Evolutionary conservation across 2,329 filamentous ascomycete genomes (phyloP), one percentile per base, ranked within the genome.

Genomic region (Thelonectria blattea): DNA sequence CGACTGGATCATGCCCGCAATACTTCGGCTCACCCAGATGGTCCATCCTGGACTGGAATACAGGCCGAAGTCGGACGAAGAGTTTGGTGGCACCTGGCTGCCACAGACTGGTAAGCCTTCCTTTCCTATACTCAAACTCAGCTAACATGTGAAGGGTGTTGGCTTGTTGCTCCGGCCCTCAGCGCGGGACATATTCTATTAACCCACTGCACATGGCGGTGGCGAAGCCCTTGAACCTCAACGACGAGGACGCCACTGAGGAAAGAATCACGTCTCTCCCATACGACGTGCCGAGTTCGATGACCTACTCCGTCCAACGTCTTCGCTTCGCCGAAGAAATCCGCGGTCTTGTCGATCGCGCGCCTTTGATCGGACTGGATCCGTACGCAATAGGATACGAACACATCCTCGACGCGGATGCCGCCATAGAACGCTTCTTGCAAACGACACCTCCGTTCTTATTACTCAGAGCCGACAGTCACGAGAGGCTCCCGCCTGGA

Each of bases 81-180:
- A 41, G 62, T 80, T 5, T 81, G 79, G 79, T 81, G 79, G 79
- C 76, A 79, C 60, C 68, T 81, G 8, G 72, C 73, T 10, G 69
- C 74, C 1, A 75, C 74, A 2, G 78, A 81, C 61, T 79, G 76
- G 78, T 77, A 61, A 62, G 70, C 42, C 8, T 2, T 20, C 9
- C 20, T 14, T 17, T 12, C 6, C 46, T 8, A 8, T n/a, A 11
- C 14, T 8, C 9, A 14, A 9, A 18, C 34, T 9, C 9, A 3
- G 5, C 43, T 30, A 48, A 49, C 32, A 8, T 20, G 50, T 65
- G n/a, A 68, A 79, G 76, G 70, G 72, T 79, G 64, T 58, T 79
- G 5, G 71, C 74, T 27, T 70, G 75, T 9, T 76, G 76, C 65
- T 72, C 69, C 4, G 74, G 72, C 12, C 73, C 73, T 0, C 69